Evolutionary conservation across 1,139 yeast genomes (phyloP), one percentile per base, ranked within the genome.

Genomic region (Arxiozyma slooffiae): DNA sequence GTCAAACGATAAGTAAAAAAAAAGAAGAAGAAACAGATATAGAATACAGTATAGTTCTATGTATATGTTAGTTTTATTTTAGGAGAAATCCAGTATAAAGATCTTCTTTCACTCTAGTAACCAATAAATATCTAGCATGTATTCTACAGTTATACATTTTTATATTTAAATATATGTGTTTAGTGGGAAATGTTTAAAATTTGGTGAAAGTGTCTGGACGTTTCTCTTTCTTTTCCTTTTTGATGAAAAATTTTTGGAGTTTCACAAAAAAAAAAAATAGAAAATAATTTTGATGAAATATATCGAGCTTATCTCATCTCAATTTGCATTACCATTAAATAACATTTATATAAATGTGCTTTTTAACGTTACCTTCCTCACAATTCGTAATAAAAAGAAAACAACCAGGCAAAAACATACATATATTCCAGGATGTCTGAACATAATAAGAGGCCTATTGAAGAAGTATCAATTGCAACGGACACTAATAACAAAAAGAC

Each of bases 371-470:
- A n/a, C n/a, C n/a, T n/a, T n/a, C n/a, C n/a, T n/a, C n/a, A n/a
- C n/a, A n/a, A n/a, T n/a, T n/a, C n/a, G n/a, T n/a, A n/a, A n/a
- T n/a, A n/a, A n/a, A n/a, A n/a, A n/a, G n/a, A n/a, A n/a, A n/a
- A n/a, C 39, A 40, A 21, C 7, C 9, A 4, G 24, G 11, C 14
- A 16, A 24, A 16, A 36, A 44, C 7, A 22, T 14, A 11, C 11
- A 23, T 11, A 30, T 14, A 30, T 30, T 30, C n/a, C n/a, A 8
- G 9, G 14, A 53, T 53, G 55, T 50, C 53, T 44, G 43, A 40
- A 40, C 50, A 46, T 38, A 39, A 24, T 34, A 55, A 53, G 39
- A 53, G 57, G 48, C 38, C 54, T 7, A 41, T 42, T 38, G 58
- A 52, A 22, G 52, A 50, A 8, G 22, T 26, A 4, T 37, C 26